phyloP scores from a whole-genome alignment of 2,329 filamentous ascomycete genomes.

The Microsporum ferrugineum region DNA sequence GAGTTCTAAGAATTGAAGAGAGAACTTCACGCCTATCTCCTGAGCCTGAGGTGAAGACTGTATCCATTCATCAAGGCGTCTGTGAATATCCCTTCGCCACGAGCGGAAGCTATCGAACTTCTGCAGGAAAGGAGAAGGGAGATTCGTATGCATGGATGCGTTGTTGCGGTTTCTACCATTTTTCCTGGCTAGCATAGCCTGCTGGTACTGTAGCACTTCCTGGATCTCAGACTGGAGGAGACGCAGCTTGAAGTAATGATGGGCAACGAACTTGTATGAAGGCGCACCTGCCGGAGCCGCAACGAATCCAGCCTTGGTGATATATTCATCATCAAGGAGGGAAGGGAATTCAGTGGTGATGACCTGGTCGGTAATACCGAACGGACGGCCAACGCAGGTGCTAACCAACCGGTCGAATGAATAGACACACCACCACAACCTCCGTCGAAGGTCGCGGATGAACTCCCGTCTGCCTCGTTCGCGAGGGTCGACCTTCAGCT shows the following conservation, averaged over 20 bases:
- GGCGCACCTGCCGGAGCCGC: conserved; percentile 49
- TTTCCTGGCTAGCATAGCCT: conserved; percentile 65
- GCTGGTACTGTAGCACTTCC: conserved; percentile 84
- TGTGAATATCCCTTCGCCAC: conserved; percentile 81
- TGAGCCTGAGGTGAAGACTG: conserved; percentile 62
- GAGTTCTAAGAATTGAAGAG: conserved; percentile 76
- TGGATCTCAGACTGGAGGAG: conserved; percentile 89
- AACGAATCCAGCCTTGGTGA: conserved; percentile 65
- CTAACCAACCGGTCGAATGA: conserved; percentile 90
- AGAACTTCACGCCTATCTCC: conserved; percentile 80
- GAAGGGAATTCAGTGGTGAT: conserved; percentile 94
- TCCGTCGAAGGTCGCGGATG: conserved; percentile 70
- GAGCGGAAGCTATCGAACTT: conserved; percentile 75
- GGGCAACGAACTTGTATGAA: conserved; percentile 80
- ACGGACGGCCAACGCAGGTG: conserved; percentile 83
- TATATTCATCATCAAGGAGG: conserved; percentile 73
- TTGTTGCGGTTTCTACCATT: conserved; percentile 52
- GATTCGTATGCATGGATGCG: conserved; percentile 58
- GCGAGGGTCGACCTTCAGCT: conserved; percentile 36
- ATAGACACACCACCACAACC: conserved; percentile 96
- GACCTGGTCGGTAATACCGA: conserved; percentile 90
- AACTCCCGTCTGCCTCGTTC: conserved; percentile 65
- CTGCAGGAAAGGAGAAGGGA: conserved; percentile 74
- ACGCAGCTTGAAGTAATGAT: conserved; percentile 84
- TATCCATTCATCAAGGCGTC: conserved; percentile 76